Evolutionary conservation across 805 yeast genomes (phyloP).

Genomic region (Komagataella phaffii): DNA sequence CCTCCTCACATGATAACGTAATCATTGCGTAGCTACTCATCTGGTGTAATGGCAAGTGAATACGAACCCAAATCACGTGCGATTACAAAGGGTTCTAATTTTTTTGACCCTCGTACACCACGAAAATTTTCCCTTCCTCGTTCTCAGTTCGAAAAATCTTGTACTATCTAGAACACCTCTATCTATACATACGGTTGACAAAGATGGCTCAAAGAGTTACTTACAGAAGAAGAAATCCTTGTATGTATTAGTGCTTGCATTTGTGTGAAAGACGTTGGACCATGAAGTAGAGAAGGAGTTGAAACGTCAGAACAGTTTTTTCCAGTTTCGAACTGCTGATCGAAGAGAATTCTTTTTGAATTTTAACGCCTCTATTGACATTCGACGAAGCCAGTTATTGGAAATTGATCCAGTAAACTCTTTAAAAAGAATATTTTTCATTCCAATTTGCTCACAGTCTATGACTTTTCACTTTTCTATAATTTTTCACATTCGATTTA

Average conservation of each 20-base stretch:
- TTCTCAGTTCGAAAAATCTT: not conserved
- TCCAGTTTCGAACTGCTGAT: not conserved
- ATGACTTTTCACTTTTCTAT: conserved; percentile 9
- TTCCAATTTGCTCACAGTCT: not conserved
- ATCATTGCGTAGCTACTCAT: not conserved
- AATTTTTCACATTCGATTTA: conserved; percentile 2
- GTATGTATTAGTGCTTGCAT: conserved; percentile 52
- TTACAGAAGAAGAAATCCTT: conserved; percentile 98
- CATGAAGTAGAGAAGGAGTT: not conserved
- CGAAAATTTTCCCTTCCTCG: not conserved
- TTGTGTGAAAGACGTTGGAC: not conserved
- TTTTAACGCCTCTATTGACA: too few species aligned
- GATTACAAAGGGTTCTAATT: not conserved
- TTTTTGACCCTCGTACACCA: too few species aligned
- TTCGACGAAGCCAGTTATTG: not conserved
- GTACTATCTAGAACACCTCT: not conserved
- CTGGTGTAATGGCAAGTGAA: not conserved
- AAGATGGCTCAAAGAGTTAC: conserved; percentile 99
- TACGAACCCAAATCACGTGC: not conserved
- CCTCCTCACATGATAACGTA: not conserved
- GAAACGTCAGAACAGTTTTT: not conserved
- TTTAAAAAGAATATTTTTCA: not conserved
- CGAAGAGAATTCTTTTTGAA: not conserved
- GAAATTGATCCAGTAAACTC: not conserved
- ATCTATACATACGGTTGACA: conserved; percentile 5